These are phyloP conservation scores for Heracleum sosnowskyi DNA, from an alignment of 129 eudicot species.

Conservation along the genomic window DNA sequence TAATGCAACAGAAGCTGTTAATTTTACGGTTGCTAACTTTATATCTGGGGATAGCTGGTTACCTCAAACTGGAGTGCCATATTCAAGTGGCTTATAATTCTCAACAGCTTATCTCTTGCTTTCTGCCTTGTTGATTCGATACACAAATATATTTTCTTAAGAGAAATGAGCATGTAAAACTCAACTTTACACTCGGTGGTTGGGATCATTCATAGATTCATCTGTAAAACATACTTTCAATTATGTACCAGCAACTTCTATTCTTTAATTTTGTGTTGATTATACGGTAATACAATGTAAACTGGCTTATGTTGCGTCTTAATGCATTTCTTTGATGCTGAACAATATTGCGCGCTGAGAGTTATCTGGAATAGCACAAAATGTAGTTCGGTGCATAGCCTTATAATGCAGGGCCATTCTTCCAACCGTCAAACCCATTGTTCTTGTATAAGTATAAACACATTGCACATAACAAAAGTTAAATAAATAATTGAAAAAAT, in stretches of 20 bases:
- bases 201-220: background rate
- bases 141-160: background rate
- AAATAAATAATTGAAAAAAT: no score
- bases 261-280: background rate
- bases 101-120: background rate
- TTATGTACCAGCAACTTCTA: background rate
- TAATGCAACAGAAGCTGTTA: slow-evolving; percentile 53
- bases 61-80: slow-evolving; percentile 69
- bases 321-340: background rate
- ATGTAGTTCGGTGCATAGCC: no score
- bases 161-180: background rate
- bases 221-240: background rate
- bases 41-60: slow-evolving; percentile 66
- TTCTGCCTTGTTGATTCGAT: background rate
- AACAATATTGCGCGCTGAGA: background rate
- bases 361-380: background rate
- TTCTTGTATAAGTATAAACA: background rate
- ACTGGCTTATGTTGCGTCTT: background rate
- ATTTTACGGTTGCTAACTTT: slow-evolving; percentile 54
- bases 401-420: background rate
- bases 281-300: background rate
- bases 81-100: slow-evolving; percentile 30
- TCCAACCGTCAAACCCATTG: background rate
- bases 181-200: background rate
- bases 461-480: background rate